These are phyloP conservation scores for Leccinum pseudoinsigne DNA, from an alignment of 1,284 basidiomycete species.

Conservation along the genomic window DNA sequence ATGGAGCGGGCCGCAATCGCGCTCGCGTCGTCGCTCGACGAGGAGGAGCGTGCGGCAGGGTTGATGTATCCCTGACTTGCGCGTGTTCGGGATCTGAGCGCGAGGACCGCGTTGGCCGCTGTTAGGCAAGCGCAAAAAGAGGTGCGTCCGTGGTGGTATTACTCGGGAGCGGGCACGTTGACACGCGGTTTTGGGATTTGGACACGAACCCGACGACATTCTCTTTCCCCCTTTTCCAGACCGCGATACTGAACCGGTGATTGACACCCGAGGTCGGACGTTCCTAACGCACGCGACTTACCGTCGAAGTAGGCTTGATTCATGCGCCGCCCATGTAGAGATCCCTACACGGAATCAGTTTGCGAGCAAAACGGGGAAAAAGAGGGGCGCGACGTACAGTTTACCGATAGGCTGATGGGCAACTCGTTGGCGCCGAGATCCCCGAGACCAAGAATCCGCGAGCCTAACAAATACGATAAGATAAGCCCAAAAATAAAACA, in stretches of 20 bases:
- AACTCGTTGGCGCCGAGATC: constrained; percentile 74
- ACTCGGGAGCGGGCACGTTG: neutral
- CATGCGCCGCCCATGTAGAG: constrained; percentile 79
- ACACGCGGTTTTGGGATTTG: constrained; percentile 33
- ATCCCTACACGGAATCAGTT: constrained; percentile 37
- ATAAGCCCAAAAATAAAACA: neutral
- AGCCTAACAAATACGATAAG: constrained; percentile 26
- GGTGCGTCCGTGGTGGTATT: constrained; percentile 36
- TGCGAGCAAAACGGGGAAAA: neutral
- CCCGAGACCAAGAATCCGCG: constrained; percentile 82
- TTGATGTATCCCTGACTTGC: constrained; percentile 64
- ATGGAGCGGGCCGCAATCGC: constrained; percentile 58
- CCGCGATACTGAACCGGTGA: constrained; percentile 73
- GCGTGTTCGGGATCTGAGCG: constrained; percentile 71
- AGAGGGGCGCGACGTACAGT: constrained; percentile 44
- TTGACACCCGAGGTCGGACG: constrained; percentile 57
- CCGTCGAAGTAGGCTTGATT: constrained; percentile 52
- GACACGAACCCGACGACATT: constrained; percentile 47
- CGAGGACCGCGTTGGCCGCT: constrained; percentile 59
- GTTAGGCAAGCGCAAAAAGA: constrained; percentile 66
- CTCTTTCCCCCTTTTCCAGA: constrained; percentile 52
- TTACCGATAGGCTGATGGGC: constrained; percentile 81
- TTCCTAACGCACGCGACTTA: constrained; percentile 22
- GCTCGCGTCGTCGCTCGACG: constrained; percentile 61
- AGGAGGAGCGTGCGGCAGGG: constrained; percentile 55